Evolutionary conservation across 441 rosid genomes (phyloP).

Genomic region (Viola pubescens): DNA sequence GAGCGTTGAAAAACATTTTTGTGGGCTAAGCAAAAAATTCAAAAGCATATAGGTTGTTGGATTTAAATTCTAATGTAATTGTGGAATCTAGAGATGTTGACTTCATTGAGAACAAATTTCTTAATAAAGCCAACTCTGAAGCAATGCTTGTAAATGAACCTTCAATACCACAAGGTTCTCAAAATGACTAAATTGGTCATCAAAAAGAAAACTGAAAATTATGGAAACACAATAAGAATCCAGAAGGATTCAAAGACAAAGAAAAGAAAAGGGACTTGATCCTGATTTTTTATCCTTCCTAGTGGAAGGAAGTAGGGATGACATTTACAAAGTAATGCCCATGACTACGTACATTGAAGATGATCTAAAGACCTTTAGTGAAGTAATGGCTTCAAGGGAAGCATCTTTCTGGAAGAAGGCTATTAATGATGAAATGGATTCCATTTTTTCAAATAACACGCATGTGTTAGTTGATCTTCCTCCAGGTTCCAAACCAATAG

Average conservation of each 20-base stretch:
- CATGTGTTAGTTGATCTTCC: background rate
- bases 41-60: no score
- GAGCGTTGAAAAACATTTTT: no score
- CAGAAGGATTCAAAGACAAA: background rate
- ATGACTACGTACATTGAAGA: background rate
- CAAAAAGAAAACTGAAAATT: background rate
- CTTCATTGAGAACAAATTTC: no score
- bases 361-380: background rate
- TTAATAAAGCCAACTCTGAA: background rate
- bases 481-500: background rate
- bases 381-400: slow-evolving; percentile 4
- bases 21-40: no score
- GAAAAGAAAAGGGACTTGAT: background rate
- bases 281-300: background rate
- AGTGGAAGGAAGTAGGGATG: background rate
- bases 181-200: no score
- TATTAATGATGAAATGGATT: slow-evolving; percentile 4
- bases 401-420: background rate
- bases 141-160: background rate
- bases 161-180: background rate
- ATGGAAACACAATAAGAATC: background rate
- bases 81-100: no score
- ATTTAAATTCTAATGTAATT: no score
- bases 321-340: background rate
- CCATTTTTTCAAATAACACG: background rate